Conservation (phyloP, 371 early-diverging fungal genomes). For the Mortierella sp. region DNA sequence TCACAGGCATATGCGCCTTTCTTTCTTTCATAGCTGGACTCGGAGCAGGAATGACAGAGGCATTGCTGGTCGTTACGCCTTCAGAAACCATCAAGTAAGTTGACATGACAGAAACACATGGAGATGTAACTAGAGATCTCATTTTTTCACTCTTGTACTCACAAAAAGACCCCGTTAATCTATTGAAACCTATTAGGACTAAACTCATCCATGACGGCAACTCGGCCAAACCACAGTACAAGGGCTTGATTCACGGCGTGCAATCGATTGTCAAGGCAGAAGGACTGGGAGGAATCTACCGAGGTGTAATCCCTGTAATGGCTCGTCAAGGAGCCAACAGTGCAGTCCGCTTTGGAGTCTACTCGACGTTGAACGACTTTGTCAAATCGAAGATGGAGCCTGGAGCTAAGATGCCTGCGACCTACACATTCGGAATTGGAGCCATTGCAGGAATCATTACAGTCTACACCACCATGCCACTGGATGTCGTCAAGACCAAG, state of each 20-base stretch:
- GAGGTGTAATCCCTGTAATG: slow-evolving; percentile 90
- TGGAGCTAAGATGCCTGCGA: slow-evolving; percentile 68
- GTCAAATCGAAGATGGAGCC: slow-evolving; percentile 58
- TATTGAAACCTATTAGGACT: slow-evolving; percentile 63
- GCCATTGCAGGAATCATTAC: slow-evolving; percentile 90
- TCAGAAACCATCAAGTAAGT: slow-evolving; percentile 90
- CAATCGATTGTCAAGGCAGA: slow-evolving; percentile 74
- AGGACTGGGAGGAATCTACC: slow-evolving; percentile 87
- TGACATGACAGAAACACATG: not conserved
- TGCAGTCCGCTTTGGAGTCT: slow-evolving; percentile 89
- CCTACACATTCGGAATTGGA: slow-evolving; percentile 81
- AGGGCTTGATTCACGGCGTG: slow-evolving; percentile 81
- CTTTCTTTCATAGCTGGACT: slow-evolving; percentile 75
- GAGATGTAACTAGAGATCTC: slow-evolving; percentile 1
- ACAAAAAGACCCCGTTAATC: not conserved
- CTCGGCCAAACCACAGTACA: slow-evolving; percentile 74
- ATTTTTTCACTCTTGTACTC: slow-evolving; percentile 12
- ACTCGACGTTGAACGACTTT: slow-evolving; percentile 77
- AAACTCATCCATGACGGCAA: slow-evolving; percentile 87
- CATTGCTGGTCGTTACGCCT: slow-evolving; percentile 88
- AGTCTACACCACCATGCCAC: slow-evolving; percentile 93
- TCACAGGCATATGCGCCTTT: not conserved
- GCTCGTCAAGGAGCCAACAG: slow-evolving; percentile 93
- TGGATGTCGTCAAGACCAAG: slow-evolving; percentile 94
- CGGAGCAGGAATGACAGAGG: slow-evolving; percentile 92